phyloP scores from a whole-genome alignment of 495 filamentous ascomycete species.

The Lasiosphaeria hispida region DNA sequence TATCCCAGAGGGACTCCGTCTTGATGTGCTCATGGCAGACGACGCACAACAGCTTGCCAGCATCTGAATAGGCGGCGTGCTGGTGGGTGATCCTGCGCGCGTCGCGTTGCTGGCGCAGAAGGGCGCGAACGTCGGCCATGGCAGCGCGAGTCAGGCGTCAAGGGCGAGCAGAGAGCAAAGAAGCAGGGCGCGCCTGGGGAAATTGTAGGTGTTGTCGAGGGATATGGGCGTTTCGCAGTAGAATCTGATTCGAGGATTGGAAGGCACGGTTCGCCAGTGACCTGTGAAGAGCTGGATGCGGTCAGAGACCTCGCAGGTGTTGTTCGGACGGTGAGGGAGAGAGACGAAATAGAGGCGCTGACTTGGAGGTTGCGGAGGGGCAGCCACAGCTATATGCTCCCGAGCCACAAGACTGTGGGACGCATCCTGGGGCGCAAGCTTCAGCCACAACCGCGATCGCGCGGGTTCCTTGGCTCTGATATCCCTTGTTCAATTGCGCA shows the following conservation, averaged over 20 bases:
- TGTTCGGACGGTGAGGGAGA: constrained; percentile 3
- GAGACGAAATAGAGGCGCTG: background rate
- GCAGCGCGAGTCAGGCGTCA: background rate
- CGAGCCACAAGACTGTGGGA: background rate
- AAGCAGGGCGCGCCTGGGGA: no score
- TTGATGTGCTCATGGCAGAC: constrained; percentile 60
- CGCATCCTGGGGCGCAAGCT: constrained; percentile 1
- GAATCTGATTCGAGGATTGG: no score
- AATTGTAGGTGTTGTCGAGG: no score
- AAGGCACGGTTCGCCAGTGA: no score
- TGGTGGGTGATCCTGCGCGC: constrained; percentile 70
- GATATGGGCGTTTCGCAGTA: no score
- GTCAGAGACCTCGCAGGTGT: background rate
- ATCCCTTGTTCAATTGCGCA: background rate
- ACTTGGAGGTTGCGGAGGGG: background rate
- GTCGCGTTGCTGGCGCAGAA: constrained; percentile 78
- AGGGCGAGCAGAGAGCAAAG: no score
- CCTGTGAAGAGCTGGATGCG: no score
- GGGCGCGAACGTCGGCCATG: constrained; percentile 83
- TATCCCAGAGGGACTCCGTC: constrained; percentile 59
- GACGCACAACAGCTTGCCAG: constrained; percentile 58
- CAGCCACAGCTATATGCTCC: constrained; percentile 4
- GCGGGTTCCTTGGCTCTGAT: background rate
- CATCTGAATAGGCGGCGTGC: constrained; percentile 58
- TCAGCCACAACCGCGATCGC: background rate